Evolutionary conservation across 495 filamentous ascomycete genomes (phyloP), one percentile per base, ranked within the genome.

Genomic region (Hapsidospora chrysogenum): DNA sequence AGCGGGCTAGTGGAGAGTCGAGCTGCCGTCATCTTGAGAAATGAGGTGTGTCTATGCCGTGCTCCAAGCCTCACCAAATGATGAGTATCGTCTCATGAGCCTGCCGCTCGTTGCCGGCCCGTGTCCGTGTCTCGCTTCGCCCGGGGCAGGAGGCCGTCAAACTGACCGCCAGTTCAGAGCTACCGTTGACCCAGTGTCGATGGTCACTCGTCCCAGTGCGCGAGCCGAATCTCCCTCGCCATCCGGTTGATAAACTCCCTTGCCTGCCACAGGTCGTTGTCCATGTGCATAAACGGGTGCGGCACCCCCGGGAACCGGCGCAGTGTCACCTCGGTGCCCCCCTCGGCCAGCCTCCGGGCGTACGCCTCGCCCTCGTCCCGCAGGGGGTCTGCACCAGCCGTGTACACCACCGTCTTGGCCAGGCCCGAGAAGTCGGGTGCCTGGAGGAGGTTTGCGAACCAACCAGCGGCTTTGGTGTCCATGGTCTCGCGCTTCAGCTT

Each of bases 341-440:
- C 56, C 25, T 60, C 54, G 17, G 66, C 39, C 13, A 70, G 45
- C 37, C 60, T 61, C 39, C 43, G 38, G 1, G 53, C 64, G 40
- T 69, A 70, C 0, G 60, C 60, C 46, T 68, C 64, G 0, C 64
- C 66, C 44, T 70, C 66, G 42, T 69, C 66, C 1, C 66, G 42
- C 34, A 70, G 37, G 1, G 64, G 59, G 37, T 70, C 66, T 35
- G 54, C 56, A 9, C 61, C 60, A 10, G 56, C 64, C 0, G 65
- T 68, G 19, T 59, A 52, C 16, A 70, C 53, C 20, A 63, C 60
- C 1, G 64, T 68, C 13, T 56, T 53, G 21, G 60, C 54, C 8
- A 70, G 42, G 1, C 45, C 42, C 2, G 32, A 47, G 42, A 59
- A 68, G 37, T 63, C 52, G 1, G 58, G 48, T 3, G 64, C 56